phyloP scores from a whole-genome alignment of 176 grass and related monocot species.

The Sorghum bicolor region Sorghum_bicolor_NCBIv3 NC_012871.2:76602501-76603000 shows the following conservation, averaged over 20 bases:
- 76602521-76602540: conserved; percentile 68
- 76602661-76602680: conserved; percentile 67
- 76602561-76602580: conserved; percentile 54
- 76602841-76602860: conserved; percentile 99
- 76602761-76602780: conserved; percentile 28
- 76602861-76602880: conserved; percentile 97
- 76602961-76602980: background rate
- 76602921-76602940: conserved; percentile 20
- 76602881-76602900: conserved; percentile 95
- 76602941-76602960: conserved; percentile 7
- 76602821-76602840: conserved; percentile 87
- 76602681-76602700: conserved; percentile 93
- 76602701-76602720: conserved; percentile 87
- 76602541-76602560: conserved; percentile 60
- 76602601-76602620: conserved; percentile 78
- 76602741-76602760: background rate
- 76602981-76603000: conserved; percentile 14
- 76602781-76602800: background rate
- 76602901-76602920: background rate
- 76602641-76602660: conserved; percentile 68
- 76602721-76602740: conserved; percentile 31
- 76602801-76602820: conserved; percentile 54
- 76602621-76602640: conserved; percentile 72
- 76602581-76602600: conserved; percentile 64
- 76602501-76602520: conserved; percentile 63